Evolutionary conservation across 371 early-diverging fungal species (phyloP).

Genomic region (Globomyces sp.): DNA sequence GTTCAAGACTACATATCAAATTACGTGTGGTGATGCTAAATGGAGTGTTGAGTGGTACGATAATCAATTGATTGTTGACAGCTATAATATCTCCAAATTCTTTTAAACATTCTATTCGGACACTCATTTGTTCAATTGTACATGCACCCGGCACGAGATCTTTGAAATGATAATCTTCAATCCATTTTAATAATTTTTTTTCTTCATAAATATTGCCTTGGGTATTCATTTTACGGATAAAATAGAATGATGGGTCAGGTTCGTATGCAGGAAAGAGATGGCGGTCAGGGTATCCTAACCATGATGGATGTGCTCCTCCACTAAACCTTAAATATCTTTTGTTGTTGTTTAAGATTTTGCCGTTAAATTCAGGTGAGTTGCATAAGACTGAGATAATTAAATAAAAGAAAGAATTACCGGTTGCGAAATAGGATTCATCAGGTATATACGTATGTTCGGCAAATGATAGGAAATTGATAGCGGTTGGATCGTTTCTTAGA

Average conservation of each 20-base stretch:
- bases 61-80: constrained; percentile 12
- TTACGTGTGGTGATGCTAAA: constrained; percentile 10
- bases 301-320: constrained; percentile 29
- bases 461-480: constrained; percentile 21
- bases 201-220: constrained; percentile 15
- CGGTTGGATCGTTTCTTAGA: constrained; percentile 18
- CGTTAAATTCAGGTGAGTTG: constrained; percentile 24
- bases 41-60: constrained; percentile 20
- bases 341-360: constrained; percentile 30
- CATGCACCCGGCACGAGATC: neutral
- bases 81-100: constrained; percentile 15
- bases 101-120: constrained; percentile 12
- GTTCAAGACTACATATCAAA: constrained; percentile 16
- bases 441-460: constrained; percentile 28
- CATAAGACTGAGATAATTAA: constrained; percentile 18
- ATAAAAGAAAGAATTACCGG: constrained; percentile 8
- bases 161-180: constrained; percentile 19
- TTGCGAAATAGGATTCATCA: constrained; percentile 26
- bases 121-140: constrained; percentile 4
- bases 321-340: constrained; percentile 40
- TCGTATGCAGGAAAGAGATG: constrained; percentile 23
- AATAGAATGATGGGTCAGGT: constrained; percentile 33
- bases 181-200: constrained; percentile 36
- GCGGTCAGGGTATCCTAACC: constrained; percentile 23
- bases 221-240: constrained; percentile 37